A percentile compares a stretch with the other conserved stretches of the same genome.
Evolutionary conservation across 208 protist genomes (phyloP).

Genomic region (Leishmania arabica): DNA sequence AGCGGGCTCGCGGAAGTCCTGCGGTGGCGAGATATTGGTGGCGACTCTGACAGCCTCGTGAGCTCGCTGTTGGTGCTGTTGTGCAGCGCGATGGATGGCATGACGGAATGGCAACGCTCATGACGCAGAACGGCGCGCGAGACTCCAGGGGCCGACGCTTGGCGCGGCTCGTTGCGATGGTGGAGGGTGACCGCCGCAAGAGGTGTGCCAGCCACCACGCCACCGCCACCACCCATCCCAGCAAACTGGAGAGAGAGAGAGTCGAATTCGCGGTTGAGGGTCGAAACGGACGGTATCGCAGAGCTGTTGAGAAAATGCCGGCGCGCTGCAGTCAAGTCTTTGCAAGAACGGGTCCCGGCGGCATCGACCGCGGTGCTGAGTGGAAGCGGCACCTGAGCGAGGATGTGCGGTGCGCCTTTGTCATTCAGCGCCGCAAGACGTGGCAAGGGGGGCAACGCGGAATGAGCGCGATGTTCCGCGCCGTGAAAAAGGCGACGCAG

Average conservation of each 20-base stretch:
- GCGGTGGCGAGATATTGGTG: background rate
- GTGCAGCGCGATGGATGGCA: background rate
- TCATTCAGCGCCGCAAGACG: background rate
- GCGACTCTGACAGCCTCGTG: background rate
- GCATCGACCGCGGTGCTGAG: background rate
- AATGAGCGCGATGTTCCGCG: background rate
- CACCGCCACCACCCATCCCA: conserved; percentile 2
- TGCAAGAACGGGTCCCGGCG: background rate
- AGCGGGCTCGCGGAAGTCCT: background rate
- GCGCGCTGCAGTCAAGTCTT: background rate
- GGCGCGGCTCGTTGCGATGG: conserved; percentile 2
- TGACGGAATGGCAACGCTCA: conserved; percentile 11
- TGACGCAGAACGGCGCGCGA: background rate
- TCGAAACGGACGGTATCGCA: conserved; percentile 19
- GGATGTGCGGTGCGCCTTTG: background rate
- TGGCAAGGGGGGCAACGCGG: background rate
- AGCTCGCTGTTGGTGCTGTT: background rate
- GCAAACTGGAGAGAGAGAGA: conserved; percentile 24
- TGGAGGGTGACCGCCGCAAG: background rate
- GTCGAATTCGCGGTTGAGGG: conserved; percentile 26
- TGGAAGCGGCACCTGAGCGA: background rate
- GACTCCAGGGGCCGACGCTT: conserved; percentile 19
- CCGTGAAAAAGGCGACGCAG: conserved; percentile 16
- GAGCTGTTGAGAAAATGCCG: background rate
- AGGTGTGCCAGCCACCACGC: background rate